A percentile compares a stretch with the other conserved stretches of the same genome.
phyloP scores from a whole-genome alignment of 192 early-diverging fungal genomes.

The Dispira simplex region DNA sequence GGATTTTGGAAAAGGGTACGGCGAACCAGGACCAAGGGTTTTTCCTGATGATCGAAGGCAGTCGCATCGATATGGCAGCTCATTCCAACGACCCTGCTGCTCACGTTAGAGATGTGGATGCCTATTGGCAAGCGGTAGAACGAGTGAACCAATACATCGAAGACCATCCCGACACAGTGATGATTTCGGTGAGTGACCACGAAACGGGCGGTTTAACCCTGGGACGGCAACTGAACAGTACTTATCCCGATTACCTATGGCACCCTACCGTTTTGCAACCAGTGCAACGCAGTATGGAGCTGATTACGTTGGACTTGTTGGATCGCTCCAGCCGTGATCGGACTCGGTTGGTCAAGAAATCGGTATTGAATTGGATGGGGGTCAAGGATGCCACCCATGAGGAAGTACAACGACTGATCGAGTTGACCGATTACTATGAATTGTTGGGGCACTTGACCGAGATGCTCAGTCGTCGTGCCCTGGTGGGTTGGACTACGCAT shows the following conservation, averaged over 20 bases:
- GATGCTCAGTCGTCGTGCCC: conserved; percentile 35
- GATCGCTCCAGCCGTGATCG: conserved; percentile 9
- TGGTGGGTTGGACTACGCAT: conserved; percentile 70
- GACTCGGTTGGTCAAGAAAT: conserved; percentile 28
- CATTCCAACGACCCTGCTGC: conserved; percentile 88
- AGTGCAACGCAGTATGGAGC: conserved; percentile 52
- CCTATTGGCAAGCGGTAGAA: conserved; percentile 64
- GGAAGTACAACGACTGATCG: conserved; percentile 33
- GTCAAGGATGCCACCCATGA: conserved; percentile 48
- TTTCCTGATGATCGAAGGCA: conserved; percentile 96
- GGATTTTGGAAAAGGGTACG: conserved; percentile 41
- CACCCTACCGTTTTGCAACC: conserved; percentile 52
- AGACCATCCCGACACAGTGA: conserved; percentile 61
- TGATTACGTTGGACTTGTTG: conserved; percentile 15
- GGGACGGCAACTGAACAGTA: conserved; percentile 45
- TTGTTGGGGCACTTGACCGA: conserved; percentile 34
- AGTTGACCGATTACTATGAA: conserved; percentile 17
- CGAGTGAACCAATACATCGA: conserved; percentile 66
- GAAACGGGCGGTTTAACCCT: conserved; percentile 93
- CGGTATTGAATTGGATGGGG: conserved; percentile 53
- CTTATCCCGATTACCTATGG: conserved; percentile 85
- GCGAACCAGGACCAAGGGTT: conserved; percentile 51
- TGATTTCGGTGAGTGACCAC: conserved; percentile 90
- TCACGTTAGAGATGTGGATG: conserved; percentile 83
- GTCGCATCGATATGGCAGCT: conserved; percentile 93